Percentiles rank a stretch among this genome's conserved stretches.
Conservation (phyloP, 805 yeast species). For the Nakazawaea ernobii region DNA sequence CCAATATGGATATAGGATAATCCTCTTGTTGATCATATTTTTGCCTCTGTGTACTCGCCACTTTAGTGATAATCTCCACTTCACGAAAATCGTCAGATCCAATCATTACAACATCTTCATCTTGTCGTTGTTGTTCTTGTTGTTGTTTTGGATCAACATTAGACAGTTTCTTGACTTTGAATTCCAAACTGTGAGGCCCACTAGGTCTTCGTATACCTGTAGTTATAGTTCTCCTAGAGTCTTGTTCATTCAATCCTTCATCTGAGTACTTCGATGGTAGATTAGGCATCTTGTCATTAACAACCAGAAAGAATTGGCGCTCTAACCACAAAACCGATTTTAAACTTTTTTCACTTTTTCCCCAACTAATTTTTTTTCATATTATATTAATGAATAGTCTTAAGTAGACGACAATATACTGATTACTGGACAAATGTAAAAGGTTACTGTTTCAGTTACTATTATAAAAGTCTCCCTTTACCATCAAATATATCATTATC, state of each 20-base stretch:
- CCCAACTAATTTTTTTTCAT: not conserved
- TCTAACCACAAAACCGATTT: too few relatives aligned
- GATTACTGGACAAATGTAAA: too few relatives aligned
- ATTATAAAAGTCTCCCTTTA: too few relatives aligned
- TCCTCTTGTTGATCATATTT: not conserved
- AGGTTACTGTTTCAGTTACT: too few relatives aligned
- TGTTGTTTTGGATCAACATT: not conserved
- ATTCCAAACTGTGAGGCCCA: conserved; percentile 1
- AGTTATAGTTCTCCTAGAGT: conserved; percentile 6
- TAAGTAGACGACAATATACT: too few relatives aligned
- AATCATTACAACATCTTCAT: conserved; percentile 6
- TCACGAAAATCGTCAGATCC: conserved; percentile 6
- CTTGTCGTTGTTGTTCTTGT: not conserved
- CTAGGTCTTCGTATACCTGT: not conserved
- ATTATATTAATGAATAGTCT: too few relatives aligned
- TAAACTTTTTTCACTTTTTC: not conserved
- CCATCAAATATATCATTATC: too few relatives aligned
- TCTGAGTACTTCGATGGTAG: conserved; percentile 7
- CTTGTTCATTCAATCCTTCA: conserved; percentile 2
- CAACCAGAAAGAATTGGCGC: too few relatives aligned
- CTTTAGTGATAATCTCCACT: conserved; percentile 1
- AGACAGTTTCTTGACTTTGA: not conserved
- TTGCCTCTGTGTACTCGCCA: not conserved
- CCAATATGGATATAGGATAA: not conserved
- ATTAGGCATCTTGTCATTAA: not conserved